Percentiles rank a stretch among this genome's conserved stretches.
Conservation (phyloP, 257 asterid species). For the Rehmannia glutinosa region DNA sequence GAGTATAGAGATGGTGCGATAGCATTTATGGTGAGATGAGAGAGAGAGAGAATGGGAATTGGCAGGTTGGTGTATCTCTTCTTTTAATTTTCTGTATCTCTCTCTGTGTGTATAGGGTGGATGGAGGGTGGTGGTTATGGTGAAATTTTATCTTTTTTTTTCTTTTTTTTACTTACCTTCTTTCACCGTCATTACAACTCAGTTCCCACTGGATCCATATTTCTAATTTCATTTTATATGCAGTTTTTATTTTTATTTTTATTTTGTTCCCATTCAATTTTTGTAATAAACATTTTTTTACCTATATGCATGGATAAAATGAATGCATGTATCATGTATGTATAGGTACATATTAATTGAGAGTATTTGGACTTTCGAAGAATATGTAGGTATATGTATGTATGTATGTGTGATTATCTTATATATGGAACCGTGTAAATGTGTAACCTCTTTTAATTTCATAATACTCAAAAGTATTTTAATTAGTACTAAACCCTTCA, state of each 20-base stretch:
- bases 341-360: too few species aligned
- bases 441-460: too few species aligned
- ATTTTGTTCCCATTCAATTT: background rate
- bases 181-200: conserved; percentile 25
- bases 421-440: too few species aligned
- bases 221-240: too few species aligned
- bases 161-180: background rate
- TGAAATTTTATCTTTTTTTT: too few species aligned
- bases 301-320: too few species aligned
- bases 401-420: too few species aligned
- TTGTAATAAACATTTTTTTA: background rate
- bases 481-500: too few species aligned
- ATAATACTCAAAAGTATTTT: too few species aligned
- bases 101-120: background rate
- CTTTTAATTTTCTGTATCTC: conserved; percentile 34
- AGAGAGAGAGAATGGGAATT: conserved; percentile 1
- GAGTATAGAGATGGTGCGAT: conserved; percentile 69
- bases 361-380: too few species aligned
- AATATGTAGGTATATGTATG: too few species aligned
- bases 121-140: background rate
- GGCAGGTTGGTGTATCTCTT: conserved; percentile 37
- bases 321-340: too few species aligned
- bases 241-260: background rate
- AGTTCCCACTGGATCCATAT: conserved; percentile 16
- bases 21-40: conserved; percentile 66